phyloP scores from a whole-genome alignment of 2,329 filamentous ascomycete genomes.

The Pyrenochaeta sp. region DNA sequence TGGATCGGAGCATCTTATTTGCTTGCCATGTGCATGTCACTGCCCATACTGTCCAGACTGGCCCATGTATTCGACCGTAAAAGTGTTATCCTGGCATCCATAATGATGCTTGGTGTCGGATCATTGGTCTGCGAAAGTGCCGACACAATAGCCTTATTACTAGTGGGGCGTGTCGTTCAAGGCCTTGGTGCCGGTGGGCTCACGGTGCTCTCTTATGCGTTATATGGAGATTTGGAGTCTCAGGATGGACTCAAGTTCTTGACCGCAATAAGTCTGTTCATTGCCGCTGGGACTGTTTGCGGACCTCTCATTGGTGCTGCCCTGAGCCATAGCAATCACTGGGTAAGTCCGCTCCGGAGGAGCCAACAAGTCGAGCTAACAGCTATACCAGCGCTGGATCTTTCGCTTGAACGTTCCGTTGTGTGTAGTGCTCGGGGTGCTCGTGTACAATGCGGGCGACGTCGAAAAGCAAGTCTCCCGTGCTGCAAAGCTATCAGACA shows the following conservation, averaged over 20 bases:
- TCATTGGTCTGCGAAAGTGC: constrained; percentile 1
- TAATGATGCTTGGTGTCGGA: constrained; percentile 1
- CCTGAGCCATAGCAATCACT: background rate
- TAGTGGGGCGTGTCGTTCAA: background rate
- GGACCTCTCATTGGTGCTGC: constrained; percentile 1
- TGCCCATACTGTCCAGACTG: background rate
- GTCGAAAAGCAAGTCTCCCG: background rate
- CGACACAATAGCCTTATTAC: background rate
- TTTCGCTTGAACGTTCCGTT: background rate
- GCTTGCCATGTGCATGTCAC: constrained; percentile 1
- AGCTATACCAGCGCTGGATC: background rate
- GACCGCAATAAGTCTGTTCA: constrained; percentile 1
- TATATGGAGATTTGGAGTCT: background rate
- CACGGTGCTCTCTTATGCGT: background rate
- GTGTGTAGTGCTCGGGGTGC: background rate
- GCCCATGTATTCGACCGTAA: background rate
- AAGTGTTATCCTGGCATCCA: constrained; percentile 2
- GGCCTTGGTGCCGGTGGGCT: background rate
- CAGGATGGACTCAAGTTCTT: background rate
- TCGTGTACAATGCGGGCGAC: constrained; percentile 1
- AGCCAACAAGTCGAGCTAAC: background rate
- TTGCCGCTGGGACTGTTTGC: constrained; percentile 1
- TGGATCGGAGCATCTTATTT: constrained; percentile 2
- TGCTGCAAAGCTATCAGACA: background rate
- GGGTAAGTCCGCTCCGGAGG: background rate